These are phyloP conservation scores for Suillus bovinus DNA, from an alignment of 768 basidiomycete species.

Conservation along the genomic window DNA sequence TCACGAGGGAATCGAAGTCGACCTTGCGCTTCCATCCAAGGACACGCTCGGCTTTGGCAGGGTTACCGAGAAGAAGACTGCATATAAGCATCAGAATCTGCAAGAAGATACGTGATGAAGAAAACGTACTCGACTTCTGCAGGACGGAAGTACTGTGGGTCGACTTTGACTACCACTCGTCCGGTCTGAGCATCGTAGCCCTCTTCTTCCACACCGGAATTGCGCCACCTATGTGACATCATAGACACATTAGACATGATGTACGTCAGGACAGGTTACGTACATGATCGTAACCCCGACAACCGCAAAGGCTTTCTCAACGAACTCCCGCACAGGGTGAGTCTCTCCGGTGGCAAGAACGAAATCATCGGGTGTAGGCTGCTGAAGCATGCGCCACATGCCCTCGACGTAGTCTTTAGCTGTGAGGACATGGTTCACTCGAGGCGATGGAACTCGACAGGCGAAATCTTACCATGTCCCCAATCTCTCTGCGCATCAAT, in stretches of 20 bases:
- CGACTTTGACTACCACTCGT: conserved; percentile 79
- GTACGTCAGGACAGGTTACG: conserved; percentile 18
- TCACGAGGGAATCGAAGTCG: conserved; percentile 80
- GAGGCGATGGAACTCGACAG: neutral
- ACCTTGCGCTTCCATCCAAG: conserved; percentile 92
- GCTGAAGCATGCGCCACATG: conserved; percentile 98
- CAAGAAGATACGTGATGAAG: conserved; percentile 1
- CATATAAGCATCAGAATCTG: neutral
- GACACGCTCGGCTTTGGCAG: conserved; percentile 83
- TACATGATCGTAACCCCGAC: conserved; percentile 70
- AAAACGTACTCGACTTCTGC: conserved; percentile 87
- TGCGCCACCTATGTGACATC: conserved; percentile 62
- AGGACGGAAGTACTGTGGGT: conserved; percentile 90
- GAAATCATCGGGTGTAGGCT: conserved; percentile 80
- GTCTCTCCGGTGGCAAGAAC: conserved; percentile 97
- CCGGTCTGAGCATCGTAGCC: conserved; percentile 71
- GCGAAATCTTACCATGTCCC: conserved; percentile 77
- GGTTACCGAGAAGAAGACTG: conserved; percentile 84
- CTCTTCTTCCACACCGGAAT: conserved; percentile 73
- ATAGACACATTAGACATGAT: neutral
- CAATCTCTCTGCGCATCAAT: conserved; percentile 94
- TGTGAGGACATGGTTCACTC: conserved; percentile 25
- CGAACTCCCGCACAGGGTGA: conserved; percentile 90
- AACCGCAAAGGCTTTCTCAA: conserved; percentile 79
- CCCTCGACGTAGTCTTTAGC: conserved; percentile 93